phyloP scores from a whole-genome alignment of 164 flowering plant genomes.

The Amborella trichopoda region DNA sequence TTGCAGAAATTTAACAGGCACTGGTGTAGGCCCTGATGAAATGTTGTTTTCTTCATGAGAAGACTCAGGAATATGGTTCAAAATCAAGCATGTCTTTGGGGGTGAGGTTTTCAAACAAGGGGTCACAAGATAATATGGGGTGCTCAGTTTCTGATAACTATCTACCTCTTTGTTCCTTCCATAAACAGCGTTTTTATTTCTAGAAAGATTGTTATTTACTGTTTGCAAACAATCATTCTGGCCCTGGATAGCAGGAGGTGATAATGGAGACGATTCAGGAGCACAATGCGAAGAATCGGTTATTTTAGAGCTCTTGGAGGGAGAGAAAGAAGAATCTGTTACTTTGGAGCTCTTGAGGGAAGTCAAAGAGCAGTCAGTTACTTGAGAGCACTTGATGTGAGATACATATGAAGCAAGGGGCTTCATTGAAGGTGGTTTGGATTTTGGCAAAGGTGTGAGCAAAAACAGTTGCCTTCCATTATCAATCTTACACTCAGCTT shows the following conservation, averaged over 20 bases:
- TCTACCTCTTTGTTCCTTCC: conserved; percentile 22
- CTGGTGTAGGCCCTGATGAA: conserved; percentile 31
- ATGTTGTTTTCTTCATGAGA: conserved; percentile 10
- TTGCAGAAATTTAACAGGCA: conserved; percentile 17
- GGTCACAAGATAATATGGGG: conserved; percentile 41
- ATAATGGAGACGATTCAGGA: conserved; percentile 3
- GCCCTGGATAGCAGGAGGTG: conserved; percentile 3
- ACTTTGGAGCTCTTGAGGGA: conserved; percentile 8
- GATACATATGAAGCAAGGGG: conserved; percentile 14
- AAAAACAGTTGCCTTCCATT: conserved; percentile 67
- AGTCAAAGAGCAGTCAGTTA: conserved; percentile 14
- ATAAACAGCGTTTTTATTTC: no score
- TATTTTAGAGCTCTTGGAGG: conserved; percentile 13
- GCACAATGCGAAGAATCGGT: conserved; percentile 17
- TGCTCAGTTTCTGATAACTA: conserved; percentile 6
- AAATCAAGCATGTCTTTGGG: conserved; percentile 64
- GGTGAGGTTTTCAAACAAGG: conserved; percentile 69
- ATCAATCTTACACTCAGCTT: conserved; percentile 42
- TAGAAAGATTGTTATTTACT: no score
- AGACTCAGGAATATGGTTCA: conserved; percentile 51
- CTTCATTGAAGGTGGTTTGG: conserved; percentile 34
- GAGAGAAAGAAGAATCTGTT: conserved; percentile 5
- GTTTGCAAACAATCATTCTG: conserved; percentile 4
- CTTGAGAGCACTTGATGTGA: conserved; percentile 8
- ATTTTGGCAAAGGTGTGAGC: conserved; percentile 71